Evolutionary conservation across 2,329 filamentous ascomycete genomes (phyloP).

Genomic region (Camptophora hylomeconis): DNA sequence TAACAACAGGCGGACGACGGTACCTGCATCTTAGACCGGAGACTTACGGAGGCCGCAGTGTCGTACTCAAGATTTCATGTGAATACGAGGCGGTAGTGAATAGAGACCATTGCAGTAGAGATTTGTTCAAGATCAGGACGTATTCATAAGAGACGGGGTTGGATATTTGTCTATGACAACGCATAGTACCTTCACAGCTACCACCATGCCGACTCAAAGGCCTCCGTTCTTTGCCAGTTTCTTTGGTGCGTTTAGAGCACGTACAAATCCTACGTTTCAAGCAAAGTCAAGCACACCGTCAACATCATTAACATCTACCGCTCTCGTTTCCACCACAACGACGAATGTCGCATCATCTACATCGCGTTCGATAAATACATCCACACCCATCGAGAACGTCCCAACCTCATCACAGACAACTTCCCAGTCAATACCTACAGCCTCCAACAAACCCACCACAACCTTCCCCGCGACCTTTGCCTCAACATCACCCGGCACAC

Average conservation of each 20-base stretch:
- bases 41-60: too few relatives aligned
- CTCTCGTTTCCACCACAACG: slow-evolving; percentile 23
- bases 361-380: slow-evolving; percentile 34
- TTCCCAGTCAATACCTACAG: slow-evolving; percentile 29
- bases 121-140: too few relatives aligned
- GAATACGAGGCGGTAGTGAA: too few relatives aligned
- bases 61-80: too few relatives aligned
- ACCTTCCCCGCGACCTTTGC: slow-evolving; percentile 11
- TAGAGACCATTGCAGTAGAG: too few relatives aligned
- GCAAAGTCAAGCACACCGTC: slow-evolving; percentile 33
- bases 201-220: slow-evolving; percentile 49
- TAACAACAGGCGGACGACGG: too few relatives aligned
- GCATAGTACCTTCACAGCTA: too few relatives aligned
- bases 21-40: too few relatives aligned
- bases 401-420: slow-evolving; percentile 15
- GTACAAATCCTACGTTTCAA: slow-evolving; percentile 42
- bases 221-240: slow-evolving; percentile 53
- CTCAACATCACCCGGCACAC: slow-evolving; percentile 13
- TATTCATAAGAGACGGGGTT: too few relatives aligned
- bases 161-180: slow-evolving; percentile 2
- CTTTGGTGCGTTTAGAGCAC: slow-evolving; percentile 53
- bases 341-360: slow-evolving; percentile 27
- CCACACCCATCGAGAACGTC: slow-evolving; percentile 25
- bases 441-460: slow-evolving; percentile 17
- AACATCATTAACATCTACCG: slow-evolving; percentile 18